phyloP scores from a whole-genome alignment of 305 asterid genomes.

The Fraxinus greggii region DNA sequence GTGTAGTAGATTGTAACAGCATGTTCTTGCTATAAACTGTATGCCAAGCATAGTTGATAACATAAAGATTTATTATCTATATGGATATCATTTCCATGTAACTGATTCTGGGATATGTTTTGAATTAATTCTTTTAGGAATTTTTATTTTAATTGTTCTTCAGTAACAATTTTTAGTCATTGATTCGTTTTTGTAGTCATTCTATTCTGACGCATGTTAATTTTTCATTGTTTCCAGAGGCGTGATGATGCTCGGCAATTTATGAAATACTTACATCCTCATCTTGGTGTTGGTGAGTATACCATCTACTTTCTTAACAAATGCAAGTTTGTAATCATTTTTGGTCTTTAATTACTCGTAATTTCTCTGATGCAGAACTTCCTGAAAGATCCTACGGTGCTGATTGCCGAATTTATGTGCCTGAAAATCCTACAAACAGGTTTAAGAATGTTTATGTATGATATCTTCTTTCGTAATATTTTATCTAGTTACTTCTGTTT shows the following conservation, averaged over 20 bases:
- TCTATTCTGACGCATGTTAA: conserved; percentile 23
- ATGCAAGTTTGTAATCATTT: neutral
- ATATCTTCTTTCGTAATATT: conserved; percentile 31
- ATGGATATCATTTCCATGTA: neutral
- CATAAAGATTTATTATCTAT: neutral
- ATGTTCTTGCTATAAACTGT: neutral
- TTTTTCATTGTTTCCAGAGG: conserved; percentile 50
- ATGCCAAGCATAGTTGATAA: neutral
- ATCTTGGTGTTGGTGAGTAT: conserved; percentile 79
- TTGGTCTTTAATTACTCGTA: neutral
- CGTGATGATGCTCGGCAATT: conserved; percentile 89
- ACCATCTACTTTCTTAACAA: conserved; percentile 9
- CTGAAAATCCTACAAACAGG: conserved; percentile 88
- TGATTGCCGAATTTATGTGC: conserved; percentile 84
- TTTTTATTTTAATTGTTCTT: neutral
- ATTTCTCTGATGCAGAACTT: conserved; percentile 62
- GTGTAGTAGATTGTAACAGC: neutral
- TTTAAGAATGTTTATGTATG: conserved; percentile 99
- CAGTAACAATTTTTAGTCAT: neutral
- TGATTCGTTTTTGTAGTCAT: conserved; percentile 8
- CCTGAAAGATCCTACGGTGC: conserved; percentile 95
- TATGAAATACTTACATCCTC: conserved; percentile 82
- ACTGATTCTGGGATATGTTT: conserved; percentile 14
- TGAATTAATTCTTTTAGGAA: conserved; percentile 2
- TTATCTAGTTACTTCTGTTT: neutral